A percentile compares a stretch with the other conserved stretches of the same genome.
These are phyloP conservation scores for Plectranthus barbatus DNA, from an alignment of 257 asterid species.

Conservation along the genomic window DNA sequence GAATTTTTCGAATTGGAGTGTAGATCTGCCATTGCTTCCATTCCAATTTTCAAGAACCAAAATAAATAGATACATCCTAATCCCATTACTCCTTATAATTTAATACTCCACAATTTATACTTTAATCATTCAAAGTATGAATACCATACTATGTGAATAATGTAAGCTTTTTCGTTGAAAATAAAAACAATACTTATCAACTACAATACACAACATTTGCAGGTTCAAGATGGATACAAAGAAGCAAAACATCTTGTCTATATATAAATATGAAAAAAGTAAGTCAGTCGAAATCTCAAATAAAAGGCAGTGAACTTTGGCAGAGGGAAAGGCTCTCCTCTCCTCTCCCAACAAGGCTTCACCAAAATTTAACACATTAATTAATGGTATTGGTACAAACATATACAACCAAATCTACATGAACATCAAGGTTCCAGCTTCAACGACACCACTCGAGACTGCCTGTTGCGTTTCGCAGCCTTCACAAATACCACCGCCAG, in stretches of 20 bases:
- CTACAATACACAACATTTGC: too few species aligned
- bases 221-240: too few species aligned
- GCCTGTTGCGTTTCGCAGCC: slow-evolving; percentile 83
- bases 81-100: too few species aligned
- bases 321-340: slow-evolving; percentile 29
- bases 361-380: slow-evolving; percentile 20
- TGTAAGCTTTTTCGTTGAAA: too few species aligned
- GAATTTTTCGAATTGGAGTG: too few species aligned
- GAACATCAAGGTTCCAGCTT: slow-evolving; percentile 93
- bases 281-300: slow-evolving; percentile 11
- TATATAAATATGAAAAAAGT: background rate
- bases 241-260: slow-evolving; percentile 8
- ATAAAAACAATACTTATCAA: too few species aligned
- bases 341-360: slow-evolving; percentile 26
- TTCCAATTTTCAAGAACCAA: too few species aligned
- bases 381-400: background rate
- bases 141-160: too few species aligned
- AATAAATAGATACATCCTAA: too few species aligned
- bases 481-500: slow-evolving; percentile 53
- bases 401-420: slow-evolving; percentile 31
- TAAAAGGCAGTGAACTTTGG: slow-evolving; percentile 5
- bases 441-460: slow-evolving; percentile 86
- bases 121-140: too few species aligned
- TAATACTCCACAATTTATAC: too few species aligned
- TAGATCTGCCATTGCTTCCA: too few species aligned